Evolutionary conservation across 495 filamentous ascomycete species (phyloP), one percentile per base, ranked within the genome.

Genomic region (Penicillium taxi): DNA sequence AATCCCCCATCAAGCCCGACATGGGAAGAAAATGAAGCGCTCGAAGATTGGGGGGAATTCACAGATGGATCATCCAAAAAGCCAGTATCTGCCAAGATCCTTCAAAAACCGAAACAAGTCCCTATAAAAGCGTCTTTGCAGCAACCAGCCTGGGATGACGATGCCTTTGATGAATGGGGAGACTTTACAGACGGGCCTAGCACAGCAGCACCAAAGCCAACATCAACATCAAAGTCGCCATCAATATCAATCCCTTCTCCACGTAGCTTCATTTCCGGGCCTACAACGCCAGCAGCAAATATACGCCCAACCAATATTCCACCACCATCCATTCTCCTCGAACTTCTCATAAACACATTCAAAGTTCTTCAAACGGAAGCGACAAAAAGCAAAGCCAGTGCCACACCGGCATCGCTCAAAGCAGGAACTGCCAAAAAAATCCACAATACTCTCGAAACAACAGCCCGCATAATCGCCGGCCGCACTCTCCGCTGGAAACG

Each of bases 401-500:
- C 21, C 31, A 19, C 32, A 4, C 14, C 34, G 19, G 3, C 19
- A 8, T 14, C 35, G 1, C n/a, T 32, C 9, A 30, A 35, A 39
- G 2, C 9, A 12, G 2, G 18, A 26, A 39, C 34, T 9, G 33
- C 67, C 55, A 21, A 61, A 53, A n/a, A 70, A 64, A 48, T 65
- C 73, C n/a, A 63, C 61, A 45, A 37, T 17, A 67, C 80, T 2
- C 68, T 79, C 4, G 74, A 73, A 9, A 82, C 90, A 8, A 75
- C 75, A 15, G 85, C 80, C 9, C 82, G 81, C 16, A 74, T 96
- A 29, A 81, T 98, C 39, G 84, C 86, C 2, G 91, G 91, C 20
- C 80, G 91, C 35, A 84, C 81, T 37, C 59, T 81, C 31, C 81
- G 91, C 35, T 96, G 89, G 89, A 90, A 90, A 58, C 75, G 89